Evolutionary conservation across 768 basidiomycete species (phyloP), one percentile per base, ranked within the genome.

Genomic region (Tylopilus intermedius): DNA sequence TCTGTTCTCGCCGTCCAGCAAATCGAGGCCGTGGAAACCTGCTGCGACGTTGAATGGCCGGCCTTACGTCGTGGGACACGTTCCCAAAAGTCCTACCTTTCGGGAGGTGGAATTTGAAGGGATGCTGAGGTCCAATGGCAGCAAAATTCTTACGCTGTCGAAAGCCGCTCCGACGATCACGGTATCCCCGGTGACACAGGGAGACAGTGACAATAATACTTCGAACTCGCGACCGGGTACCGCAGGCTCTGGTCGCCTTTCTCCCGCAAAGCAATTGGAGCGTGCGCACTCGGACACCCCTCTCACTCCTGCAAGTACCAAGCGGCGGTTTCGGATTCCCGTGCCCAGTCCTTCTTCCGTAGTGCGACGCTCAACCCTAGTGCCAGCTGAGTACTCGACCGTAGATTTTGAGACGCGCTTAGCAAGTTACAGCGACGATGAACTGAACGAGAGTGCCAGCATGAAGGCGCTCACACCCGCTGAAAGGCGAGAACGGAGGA

Each of bases 341-440:
- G 76, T 79, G 50, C 75, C 79, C 55, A 83, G 78, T 63, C 80
- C 84, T 39, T 76, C 76, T 51, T 18, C 18, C 18, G 69, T 69
- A 50, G 55, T 76, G 50, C 71, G 78, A 59, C 77, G 79, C 50
- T 71, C 72, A 37, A 76, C 75, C 39, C 72, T 82, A 61, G 66
- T 74, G 13, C 87, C 88, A 30, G 79, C 88, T n/a, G 85, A 90
- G 68, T 88, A 88, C 66, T 84, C 88, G 49, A 80, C 78, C 33
- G 80, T 92, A 45, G 89, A 92, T 49, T 93, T 93, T 71, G 84
- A 89, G 72, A 90, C 88, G 30, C 77, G 89, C 54, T 72, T 90
- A 62, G 82, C 87, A 39, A 84, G 82, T 61, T 83, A 76, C 27
- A 76, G 74, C 50, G 76, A 78, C 21, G 75, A 78, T 58, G 77